Conservation (phyloP, 345 rosid species). For the Abelmoschus esculentus region DNA sequence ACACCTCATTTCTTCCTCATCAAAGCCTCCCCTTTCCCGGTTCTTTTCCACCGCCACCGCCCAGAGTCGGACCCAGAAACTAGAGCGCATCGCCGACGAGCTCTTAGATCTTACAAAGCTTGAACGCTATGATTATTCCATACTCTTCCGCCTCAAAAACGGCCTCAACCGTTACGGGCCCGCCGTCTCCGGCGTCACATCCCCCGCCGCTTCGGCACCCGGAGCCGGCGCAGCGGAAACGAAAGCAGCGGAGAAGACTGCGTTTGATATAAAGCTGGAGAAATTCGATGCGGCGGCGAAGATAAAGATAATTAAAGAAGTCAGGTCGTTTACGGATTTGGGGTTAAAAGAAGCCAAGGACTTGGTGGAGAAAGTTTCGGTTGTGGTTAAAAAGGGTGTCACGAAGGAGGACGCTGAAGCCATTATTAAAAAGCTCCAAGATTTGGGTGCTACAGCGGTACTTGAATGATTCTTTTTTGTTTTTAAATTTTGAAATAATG, state of each 20-base stretch:
- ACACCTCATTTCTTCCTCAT: conserved; percentile 14
- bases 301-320: conserved; percentile 83
- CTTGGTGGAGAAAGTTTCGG: conserved; percentile 78
- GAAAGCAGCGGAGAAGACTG: conserved; percentile 60
- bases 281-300: conserved; percentile 63
- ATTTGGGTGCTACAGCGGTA: conserved; percentile 56
- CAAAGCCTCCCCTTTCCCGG: conserved; percentile 19
- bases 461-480: conserved; percentile 44
- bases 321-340: conserved; percentile 63
- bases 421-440: conserved; percentile 66
- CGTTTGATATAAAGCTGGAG: conserved; percentile 78
- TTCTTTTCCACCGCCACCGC: conserved; percentile 22
- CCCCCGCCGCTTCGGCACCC: conserved; percentile 17
- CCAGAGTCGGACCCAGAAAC: conserved; percentile 54
- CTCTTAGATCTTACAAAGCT: conserved; percentile 61
- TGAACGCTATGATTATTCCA: conserved; percentile 68
- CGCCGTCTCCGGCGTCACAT: conserved; percentile 27
- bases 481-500: background rate
- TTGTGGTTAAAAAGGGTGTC: conserved; percentile 59
- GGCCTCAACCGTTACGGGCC: conserved; percentile 67
- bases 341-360: conserved; percentile 86
- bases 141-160: conserved; percentile 66
- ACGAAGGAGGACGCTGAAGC: conserved; percentile 59
- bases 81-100: conserved; percentile 81
- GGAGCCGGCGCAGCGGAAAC: conserved; percentile 29